Evolutionary conservation across 108 stramenopile genomes (phyloP), one percentile per base, ranked within the genome.

Genomic region (Bacterosira constricta): DNA sequence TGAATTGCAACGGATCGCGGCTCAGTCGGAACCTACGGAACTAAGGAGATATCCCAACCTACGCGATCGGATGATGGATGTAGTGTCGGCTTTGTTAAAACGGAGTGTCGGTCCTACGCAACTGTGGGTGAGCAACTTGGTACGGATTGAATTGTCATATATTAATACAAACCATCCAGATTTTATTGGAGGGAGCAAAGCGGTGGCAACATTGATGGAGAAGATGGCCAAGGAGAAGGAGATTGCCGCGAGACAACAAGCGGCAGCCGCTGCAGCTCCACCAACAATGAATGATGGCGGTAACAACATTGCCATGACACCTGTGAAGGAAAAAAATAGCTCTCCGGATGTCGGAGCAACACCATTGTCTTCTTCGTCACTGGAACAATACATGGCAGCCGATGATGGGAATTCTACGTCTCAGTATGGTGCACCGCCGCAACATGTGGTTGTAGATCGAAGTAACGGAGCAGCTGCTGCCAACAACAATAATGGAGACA

Each of bases 91-190:
- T 8, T 62, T 98, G 20, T 78, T 97, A 15, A 83, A 88, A 50
- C 72, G 89, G 20, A 80, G 82, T 68, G 83, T 96, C 21, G 68
- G 62, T 29, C 97, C 97, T 11, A 94, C 96, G 8, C 96, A 97
- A 82, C 75, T 88, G 76, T 97, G 97, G 98, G 96, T 99, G 51
- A 66, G 82, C 17, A 97, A 98, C 68, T 75, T 99, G 10, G 91
- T 99, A 38, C 88, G 94, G 67, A 85, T 98, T 63, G 99, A 99
- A 83, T 75, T 97, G 71, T 92, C 97, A 8, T 98, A 97, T 76
- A 92, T 99, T 66, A 99, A 99, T 81, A 98, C 99, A 8, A 93
- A 91, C 64, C 99, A 99, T 77, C 99, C 99, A 4, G 99, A 98
- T 74, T 99, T 99, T 69, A 94, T 97, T 70, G 98, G 97, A 34